Evolutionary conservation across 306 rosid species (phyloP), one percentile per base, ranked within the genome.

Genomic region (Pterocarpus santalinus): DNA sequence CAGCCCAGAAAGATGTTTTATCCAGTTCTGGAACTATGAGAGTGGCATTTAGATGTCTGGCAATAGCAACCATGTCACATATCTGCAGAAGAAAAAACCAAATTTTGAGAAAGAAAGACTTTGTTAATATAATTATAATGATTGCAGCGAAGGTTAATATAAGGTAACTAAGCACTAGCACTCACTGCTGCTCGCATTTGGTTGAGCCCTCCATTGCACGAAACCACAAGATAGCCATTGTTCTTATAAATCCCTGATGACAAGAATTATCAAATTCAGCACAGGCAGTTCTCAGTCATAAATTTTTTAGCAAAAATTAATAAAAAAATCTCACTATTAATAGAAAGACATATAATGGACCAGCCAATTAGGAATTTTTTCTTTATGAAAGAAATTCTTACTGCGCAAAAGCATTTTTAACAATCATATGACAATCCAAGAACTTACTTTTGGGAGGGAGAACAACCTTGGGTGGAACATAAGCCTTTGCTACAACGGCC

Each of bases 111-210:
- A 56, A 47, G 30, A 78, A 66, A 68, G 56, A 67, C 5, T 43
- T 76, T 43, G 33, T 11, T 41, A 4, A 46, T 1, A 14, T 15
- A 34, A 38, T 71, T 12, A 11, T 66, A 38, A 3, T 32, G 79
- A 52, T 61, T 46, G 44, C 49, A 62, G 58, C 16, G 16, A 35
- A 74, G 43, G 47, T 11, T 51, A 14, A 51, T 1, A n/a, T 58
- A 56, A 76, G 41, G 22, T 35, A 69, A 82, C 64, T 12, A 72
- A 71, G 46, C 63, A 64, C 83, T 75, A 28, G 62, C 78, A 86
- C 98, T 91, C 84, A 96, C 98, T 32, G 98, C 99, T 49, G 97
- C 97, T 84, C 99, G 79, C 99, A 96, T 96, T 93, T 96, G 98
- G 77, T 96, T 93, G 64, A 96, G 91, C 75, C 99, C 99, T 77